Percentiles rank a stretch among this genome's conserved stretches.
These are phyloP conservation scores for Erysiphe pulchra DNA, from an alignment of 2,329 filamentous ascomycete species.

Conservation along the genomic window DNA sequence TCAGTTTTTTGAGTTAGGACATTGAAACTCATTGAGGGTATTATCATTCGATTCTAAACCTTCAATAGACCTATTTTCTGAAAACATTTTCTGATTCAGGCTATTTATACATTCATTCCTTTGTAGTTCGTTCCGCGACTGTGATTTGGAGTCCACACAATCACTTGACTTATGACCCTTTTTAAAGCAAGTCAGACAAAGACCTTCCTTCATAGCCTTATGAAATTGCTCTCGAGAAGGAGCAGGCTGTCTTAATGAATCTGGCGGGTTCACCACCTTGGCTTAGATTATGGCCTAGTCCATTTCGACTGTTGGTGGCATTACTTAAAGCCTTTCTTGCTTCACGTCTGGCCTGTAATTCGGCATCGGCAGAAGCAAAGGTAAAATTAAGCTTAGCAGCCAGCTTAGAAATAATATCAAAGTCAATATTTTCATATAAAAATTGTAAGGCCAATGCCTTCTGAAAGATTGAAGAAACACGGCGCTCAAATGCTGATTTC, in stretches of 20 bases:
- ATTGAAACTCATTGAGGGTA: not conserved
- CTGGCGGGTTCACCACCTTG: not conserved
- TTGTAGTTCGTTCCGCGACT: not conserved
- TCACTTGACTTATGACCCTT: not conserved
- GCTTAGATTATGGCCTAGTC: not conserved
- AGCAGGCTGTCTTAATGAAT: not conserved
- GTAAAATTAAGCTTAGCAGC: not conserved
- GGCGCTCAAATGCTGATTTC: not conserved
- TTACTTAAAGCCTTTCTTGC: not conserved
- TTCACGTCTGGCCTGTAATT: not conserved
- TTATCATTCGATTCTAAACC: not conserved
- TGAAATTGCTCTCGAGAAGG: not conserved
- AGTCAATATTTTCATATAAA: not conserved
- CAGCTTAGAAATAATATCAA: not conserved
- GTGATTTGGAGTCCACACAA: not conserved
- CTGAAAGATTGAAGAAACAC: not conserved
- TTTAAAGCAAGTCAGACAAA: not conserved
- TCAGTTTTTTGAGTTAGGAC: not conserved
- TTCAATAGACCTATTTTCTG: not conserved
- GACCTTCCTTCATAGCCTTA: not conserved
- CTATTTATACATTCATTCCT: not conserved
- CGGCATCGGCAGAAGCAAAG: not conserved
- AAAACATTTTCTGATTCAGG: not conserved
- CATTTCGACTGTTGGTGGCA: not conserved
- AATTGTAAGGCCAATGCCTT: not conserved